Conservation (phyloP, 1,284 basidiomycete species). For the Golubevia sp. region DNA sequence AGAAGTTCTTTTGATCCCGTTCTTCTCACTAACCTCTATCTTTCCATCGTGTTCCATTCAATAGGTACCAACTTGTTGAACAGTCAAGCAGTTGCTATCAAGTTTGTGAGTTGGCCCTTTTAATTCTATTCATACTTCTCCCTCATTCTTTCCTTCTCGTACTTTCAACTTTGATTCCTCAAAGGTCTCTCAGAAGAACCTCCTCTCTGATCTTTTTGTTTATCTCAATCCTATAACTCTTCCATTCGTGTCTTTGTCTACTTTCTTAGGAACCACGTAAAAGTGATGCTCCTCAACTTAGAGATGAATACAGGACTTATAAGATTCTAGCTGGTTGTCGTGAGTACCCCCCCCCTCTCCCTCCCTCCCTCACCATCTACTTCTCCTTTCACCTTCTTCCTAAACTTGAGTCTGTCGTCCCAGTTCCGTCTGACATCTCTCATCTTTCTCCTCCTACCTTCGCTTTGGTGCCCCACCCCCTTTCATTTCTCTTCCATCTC, state of each 20-base stretch:
- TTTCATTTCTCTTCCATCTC: no score
- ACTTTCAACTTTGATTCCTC: neutral
- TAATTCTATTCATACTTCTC: neutral
- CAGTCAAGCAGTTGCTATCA: slow-evolving; percentile 94
- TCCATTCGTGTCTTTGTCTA: no score
- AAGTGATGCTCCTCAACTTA: slow-evolving; percentile 90
- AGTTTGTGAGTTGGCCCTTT: slow-evolving; percentile 75
- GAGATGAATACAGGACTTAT: slow-evolving; percentile 96
- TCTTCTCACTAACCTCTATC: no score
- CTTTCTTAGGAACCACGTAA: slow-evolving; percentile 82
- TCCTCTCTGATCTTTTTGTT: slow-evolving; percentile 2
- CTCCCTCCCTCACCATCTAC: slow-evolving; percentile 8
- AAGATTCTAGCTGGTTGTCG: slow-evolving; percentile 89
- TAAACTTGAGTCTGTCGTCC: no score
- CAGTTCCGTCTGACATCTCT: no score
- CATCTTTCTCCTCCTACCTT: no score
- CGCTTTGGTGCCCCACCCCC: no score
- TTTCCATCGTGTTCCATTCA: no score
- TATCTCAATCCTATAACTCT: slow-evolving; percentile 1
- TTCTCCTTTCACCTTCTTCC: slow-evolving; percentile 17
- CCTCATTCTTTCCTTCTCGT: slow-evolving; percentile 1
- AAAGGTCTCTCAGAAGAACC: neutral
- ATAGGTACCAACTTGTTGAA: slow-evolving; percentile 90
- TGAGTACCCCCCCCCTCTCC: slow-evolving; percentile 65
- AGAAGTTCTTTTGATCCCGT: no score